These are phyloP conservation scores for Tetrapisispora pingtungensis DNA, from an alignment of 805 yeast genomes.

Conservation along the genomic window DNA sequence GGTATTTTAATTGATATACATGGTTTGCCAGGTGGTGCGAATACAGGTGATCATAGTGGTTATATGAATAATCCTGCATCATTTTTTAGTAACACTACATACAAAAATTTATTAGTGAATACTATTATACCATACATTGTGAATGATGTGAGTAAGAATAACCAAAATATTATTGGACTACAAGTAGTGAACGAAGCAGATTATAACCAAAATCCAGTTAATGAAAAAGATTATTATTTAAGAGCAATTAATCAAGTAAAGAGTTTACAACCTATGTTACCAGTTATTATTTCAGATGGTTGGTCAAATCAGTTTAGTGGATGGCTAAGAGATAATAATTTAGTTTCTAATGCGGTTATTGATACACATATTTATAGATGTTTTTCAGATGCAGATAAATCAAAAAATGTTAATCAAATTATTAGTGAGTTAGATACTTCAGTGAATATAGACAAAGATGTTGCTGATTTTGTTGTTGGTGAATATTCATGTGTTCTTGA, in stretches of 20 bases:
- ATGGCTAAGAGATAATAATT: conserved; percentile 39
- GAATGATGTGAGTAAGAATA: conserved; percentile 37
- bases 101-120: conserved; percentile 36
- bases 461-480: conserved; percentile 70
- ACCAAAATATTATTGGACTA: conserved; percentile 68
- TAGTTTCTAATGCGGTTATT: conserved; percentile 52
- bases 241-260: conserved; percentile 57
- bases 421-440: conserved; percentile 44
- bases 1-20: conserved; percentile 78
- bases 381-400: conserved; percentile 64
- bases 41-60: conserved; percentile 78
- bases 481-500: conserved; percentile 87
- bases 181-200: conserved; percentile 82
- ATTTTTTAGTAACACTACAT: conserved; percentile 34
- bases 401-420: conserved; percentile 54
- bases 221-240: conserved; percentile 51
- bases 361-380: conserved; percentile 86
- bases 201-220: conserved; percentile 43
- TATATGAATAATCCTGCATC: conserved; percentile 26
- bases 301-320: conserved; percentile 80
- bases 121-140: conserved; percentile 52
- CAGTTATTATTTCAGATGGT: conserved; percentile 80
- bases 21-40: conserved; percentile 90
- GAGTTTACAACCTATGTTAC: conserved; percentile 43
- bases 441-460: conserved; percentile 36